Conservation (phyloP, 116 monocot genomes). For the Zostera marina region DNA sequence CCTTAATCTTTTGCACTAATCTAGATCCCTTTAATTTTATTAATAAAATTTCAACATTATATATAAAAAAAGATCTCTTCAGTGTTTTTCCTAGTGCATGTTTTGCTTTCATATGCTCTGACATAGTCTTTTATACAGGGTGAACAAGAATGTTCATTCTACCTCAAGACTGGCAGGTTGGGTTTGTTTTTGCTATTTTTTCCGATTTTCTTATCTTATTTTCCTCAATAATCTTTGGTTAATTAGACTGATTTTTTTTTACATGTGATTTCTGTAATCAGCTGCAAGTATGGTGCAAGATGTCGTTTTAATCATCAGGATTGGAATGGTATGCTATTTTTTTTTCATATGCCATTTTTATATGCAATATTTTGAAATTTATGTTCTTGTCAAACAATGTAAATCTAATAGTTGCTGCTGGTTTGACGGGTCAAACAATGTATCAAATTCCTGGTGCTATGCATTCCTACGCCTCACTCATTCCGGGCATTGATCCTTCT, state of each 20-base stretch:
- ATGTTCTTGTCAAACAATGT: not conserved
- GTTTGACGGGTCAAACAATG: slow-evolving; percentile 17
- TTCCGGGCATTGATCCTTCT: slow-evolving; percentile 41
- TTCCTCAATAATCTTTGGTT: not conserved
- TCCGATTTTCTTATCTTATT: not conserved
- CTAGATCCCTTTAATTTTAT: no score
- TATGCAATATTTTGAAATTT: not conserved
- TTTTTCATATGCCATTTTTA: no score
- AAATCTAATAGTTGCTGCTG: slow-evolving; percentile 21
- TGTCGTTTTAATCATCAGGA: slow-evolving; percentile 93
- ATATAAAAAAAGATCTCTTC: no score
- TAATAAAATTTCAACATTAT: no score
- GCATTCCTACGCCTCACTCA: slow-evolving; percentile 33
- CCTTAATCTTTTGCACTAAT: no score
- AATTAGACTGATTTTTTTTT: slow-evolving; percentile 1
- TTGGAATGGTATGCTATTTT: slow-evolving; percentile 23
- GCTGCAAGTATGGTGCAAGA: slow-evolving; percentile 82
- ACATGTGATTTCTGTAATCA: slow-evolving; percentile 12
- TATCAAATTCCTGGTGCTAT: slow-evolving; percentile 21
- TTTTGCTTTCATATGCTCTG: not conserved
- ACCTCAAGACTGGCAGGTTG: slow-evolving; percentile 91
- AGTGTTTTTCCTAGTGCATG: not conserved
- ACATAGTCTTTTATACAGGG: slow-evolving; percentile 28
- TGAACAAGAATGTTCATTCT: slow-evolving; percentile 88
- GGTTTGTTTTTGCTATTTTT: not conserved